Conservation (phyloP, 1,284 basidiomycete genomes). For the Irpex sp. region DNA sequence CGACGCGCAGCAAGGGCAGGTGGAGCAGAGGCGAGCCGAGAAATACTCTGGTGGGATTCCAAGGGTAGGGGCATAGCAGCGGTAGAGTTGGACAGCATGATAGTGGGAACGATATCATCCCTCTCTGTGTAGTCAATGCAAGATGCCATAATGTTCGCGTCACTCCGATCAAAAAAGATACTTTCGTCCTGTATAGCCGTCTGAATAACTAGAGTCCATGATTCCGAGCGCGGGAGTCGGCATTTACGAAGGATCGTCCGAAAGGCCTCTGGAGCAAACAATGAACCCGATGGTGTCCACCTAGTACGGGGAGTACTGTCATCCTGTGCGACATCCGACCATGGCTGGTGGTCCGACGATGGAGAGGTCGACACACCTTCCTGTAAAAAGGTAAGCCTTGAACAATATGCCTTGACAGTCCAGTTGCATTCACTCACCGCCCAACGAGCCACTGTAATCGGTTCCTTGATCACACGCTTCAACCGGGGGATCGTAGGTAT, state of each 20-base stretch:
- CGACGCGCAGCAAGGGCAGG: conserved; percentile 50
- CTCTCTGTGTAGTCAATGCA: not conserved
- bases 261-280: conserved; percentile 38
- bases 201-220: not conserved
- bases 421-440: conserved; percentile 34
- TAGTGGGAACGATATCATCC: conserved; percentile 31
- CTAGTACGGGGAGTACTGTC: conserved; percentile 22
- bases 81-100: conserved; percentile 49
- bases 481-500: conserved; percentile 50
- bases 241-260: conserved; percentile 24
- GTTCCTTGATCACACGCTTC: conserved; percentile 43
- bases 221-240: conserved; percentile 1
- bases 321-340: not conserved
- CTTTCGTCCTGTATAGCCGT: not conserved
- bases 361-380: conserved; percentile 20
- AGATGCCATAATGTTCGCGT: no score
- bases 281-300: conserved; percentile 51
- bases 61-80: conserved; percentile 39
- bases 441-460: conserved; percentile 46
- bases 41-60: conserved; percentile 29
- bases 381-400: conserved; percentile 16
- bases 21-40: conserved; percentile 15
- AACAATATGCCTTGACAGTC: not conserved
- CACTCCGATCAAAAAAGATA: not conserved
- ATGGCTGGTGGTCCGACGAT: not conserved